Percentiles rank a stretch among this genome's conserved stretches.
Evolutionary conservation across 1,284 basidiomycete genomes (phyloP).

Genomic region (Naganishia sp.): DNA sequence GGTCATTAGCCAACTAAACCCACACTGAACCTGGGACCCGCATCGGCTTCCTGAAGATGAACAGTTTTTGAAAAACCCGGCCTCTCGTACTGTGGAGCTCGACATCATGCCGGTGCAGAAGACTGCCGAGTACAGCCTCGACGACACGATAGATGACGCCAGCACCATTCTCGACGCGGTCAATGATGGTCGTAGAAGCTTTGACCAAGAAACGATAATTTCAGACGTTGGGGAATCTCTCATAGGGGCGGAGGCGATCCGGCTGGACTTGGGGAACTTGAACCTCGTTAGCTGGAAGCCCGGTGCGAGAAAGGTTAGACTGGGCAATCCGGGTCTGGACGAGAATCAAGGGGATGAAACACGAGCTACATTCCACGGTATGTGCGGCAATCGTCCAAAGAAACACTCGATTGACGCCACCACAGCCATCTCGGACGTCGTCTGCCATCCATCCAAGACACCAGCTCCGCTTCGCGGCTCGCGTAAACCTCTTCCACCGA

Average conservation of each 20-base stretch:
- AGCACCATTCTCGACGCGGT: slow-evolving; percentile 22
- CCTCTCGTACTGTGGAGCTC: neutral
- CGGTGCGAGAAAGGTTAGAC: slow-evolving; percentile 29
- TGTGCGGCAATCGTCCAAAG: neutral
- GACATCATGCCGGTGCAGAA: slow-evolving; percentile 4
- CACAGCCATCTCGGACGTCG: slow-evolving; percentile 68
- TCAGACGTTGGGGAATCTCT: slow-evolving; percentile 5
- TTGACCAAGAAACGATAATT: neutral
- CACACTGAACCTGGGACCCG: too few species aligned
- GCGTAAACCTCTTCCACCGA: slow-evolving; percentile 67
- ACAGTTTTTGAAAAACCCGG: too few species aligned
- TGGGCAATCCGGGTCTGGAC: neutral
- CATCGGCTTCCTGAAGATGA: too few species aligned
- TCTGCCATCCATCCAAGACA: slow-evolving; percentile 80
- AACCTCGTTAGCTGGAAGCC: slow-evolving; percentile 53
- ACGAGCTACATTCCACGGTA: slow-evolving; percentile 8
- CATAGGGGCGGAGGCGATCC: slow-evolving; percentile 4
- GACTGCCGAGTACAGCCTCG: neutral
- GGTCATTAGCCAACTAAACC: too few species aligned
- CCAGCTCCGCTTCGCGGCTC: slow-evolving; percentile 83
- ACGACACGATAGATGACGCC: slow-evolving; percentile 13
- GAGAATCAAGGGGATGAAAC: slow-evolving; percentile 1
- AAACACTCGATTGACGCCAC: neutral
- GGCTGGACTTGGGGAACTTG: slow-evolving; percentile 40
- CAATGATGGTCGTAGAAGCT: neutral